These are phyloP conservation scores for Candida schatavii DNA, from an alignment of 805 yeast genomes.

Conservation along the genomic window DNA sequence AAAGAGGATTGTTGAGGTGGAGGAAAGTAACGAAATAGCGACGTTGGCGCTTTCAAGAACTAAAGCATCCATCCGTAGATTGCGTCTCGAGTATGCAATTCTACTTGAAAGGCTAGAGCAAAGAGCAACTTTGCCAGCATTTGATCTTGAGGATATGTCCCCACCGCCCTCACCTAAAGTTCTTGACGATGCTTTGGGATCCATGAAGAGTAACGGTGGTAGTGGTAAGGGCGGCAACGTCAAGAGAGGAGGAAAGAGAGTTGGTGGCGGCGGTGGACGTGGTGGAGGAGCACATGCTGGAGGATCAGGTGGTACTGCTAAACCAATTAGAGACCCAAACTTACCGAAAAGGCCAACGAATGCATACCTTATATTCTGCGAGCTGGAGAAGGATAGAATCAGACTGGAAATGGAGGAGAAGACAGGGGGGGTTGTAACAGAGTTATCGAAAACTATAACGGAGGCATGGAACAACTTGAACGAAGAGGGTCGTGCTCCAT, in stretches of 20 bases:
- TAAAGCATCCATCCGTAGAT: slow-evolving; percentile 68
- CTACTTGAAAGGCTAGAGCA: slow-evolving; percentile 77
- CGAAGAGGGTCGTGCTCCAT: slow-evolving; percentile 69
- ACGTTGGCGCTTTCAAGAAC: slow-evolving; percentile 76
- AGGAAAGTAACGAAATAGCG: slow-evolving; percentile 72
- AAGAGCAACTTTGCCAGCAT: slow-evolving; percentile 31
- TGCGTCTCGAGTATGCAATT: slow-evolving; percentile 79
- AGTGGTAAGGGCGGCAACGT: slow-evolving; percentile 16
- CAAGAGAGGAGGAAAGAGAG: slow-evolving; percentile 18
- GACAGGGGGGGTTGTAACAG: slow-evolving; percentile 50
- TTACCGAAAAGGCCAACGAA: slow-evolving; percentile 88
- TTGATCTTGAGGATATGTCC: slow-evolving; percentile 35
- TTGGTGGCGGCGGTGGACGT: slow-evolving; percentile 11
- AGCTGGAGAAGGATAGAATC: slow-evolving; percentile 73
- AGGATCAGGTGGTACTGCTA: slow-evolving; percentile 24
- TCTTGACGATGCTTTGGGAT: slow-evolving; percentile 27
- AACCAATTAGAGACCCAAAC: slow-evolving; percentile 68
- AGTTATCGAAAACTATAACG: slow-evolving; percentile 73
- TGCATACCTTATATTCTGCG: slow-evolving; percentile 86
- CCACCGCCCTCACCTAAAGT: slow-evolving; percentile 40
- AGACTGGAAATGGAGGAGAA: slow-evolving; percentile 54
- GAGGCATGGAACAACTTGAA: slow-evolving; percentile 81
- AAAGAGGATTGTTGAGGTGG: slow-evolving; percentile 66
- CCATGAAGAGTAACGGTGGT: slow-evolving; percentile 16
- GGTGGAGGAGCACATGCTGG: slow-evolving; percentile 22